phyloP scores from a whole-genome alignment of 2,329 filamentous ascomycete genomes.

The Pseudogymnoascus sp. region DNA sequence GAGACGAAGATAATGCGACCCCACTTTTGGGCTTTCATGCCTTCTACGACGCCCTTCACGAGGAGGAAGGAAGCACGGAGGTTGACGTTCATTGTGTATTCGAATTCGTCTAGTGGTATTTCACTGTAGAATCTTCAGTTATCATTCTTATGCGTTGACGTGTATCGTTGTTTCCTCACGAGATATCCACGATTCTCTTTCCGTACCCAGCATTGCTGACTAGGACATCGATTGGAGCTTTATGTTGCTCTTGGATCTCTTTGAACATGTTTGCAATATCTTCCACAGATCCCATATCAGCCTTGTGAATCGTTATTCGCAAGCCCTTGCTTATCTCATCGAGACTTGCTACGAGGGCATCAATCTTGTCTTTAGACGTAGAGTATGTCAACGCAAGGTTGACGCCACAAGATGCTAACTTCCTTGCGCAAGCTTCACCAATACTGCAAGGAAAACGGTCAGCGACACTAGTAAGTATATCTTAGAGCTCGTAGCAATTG shows the following conservation, averaged over 20 bases:
- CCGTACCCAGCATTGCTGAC: conserved; percentile 62
- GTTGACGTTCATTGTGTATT: conserved; percentile 24
- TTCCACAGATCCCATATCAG: conserved; percentile 49
- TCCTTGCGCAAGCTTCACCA: conserved; percentile 50
- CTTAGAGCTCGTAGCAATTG: background rate
- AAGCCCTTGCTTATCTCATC: conserved; percentile 30
- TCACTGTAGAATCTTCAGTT: conserved; percentile 16
- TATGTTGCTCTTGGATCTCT: conserved; percentile 47
- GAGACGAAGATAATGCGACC: conserved; percentile 23
- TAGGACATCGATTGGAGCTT: conserved; percentile 51
- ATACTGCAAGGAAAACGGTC: conserved; percentile 38
- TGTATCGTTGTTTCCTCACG: conserved; percentile 8
- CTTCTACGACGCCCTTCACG: conserved; percentile 22
- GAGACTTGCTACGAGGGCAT: conserved; percentile 38
- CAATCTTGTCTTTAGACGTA: conserved; percentile 41
- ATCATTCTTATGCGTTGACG: background rate
- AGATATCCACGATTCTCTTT: conserved; percentile 43
- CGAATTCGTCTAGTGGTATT: conserved; percentile 24
- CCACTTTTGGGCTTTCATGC: conserved; percentile 36
- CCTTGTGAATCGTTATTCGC: conserved; percentile 47
- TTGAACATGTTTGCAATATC: conserved; percentile 49
- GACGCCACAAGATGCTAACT: conserved; percentile 46
- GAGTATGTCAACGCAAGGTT: conserved; percentile 55
- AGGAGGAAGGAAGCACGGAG: conserved; percentile 23
- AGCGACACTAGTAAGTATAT: background rate